Base-by-base conservation (phyloP, 208 protist species). In the Acanthamoeba divionensis region DNA sequence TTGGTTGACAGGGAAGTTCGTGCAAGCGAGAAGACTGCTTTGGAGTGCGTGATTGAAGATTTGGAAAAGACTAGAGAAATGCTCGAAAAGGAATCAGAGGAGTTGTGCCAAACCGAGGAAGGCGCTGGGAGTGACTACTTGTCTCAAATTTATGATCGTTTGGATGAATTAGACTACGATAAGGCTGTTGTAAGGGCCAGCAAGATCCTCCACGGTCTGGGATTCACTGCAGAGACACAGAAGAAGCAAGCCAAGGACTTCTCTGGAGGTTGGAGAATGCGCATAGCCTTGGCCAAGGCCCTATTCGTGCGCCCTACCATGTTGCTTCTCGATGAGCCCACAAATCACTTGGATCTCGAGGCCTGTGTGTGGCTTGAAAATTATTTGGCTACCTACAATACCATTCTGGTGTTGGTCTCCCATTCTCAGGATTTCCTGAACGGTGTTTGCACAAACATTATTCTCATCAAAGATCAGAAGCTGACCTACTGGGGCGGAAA, bases 221-320 rank as follows among this genome's bases (percentile, higher is more conserved):
- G 96, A 85, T 99, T 99, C 90, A 98, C 96, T 18, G 91, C 95
- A 15, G 98, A 98, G 94, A 98, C 98, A 95, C 55, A 80, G 86
- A 29, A 85, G 8, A 91, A 93, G 65, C 67, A 67, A 52, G 90
- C 90, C 0, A 91, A 90, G 36, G 85, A 94, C 55, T 91, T 96
- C 18, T 98, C 96, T 52, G 98, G 98, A 93, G 98, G 98, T 55
- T 99, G 98, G 98, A 94, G 98, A 60, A 99, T 99, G 98, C 96
- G 98, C 60, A 97, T 99, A 60, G 97, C 98, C 18, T 95, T 99
- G 6, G 97, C 98, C 0, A 96, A 97, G 90, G 98, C 97, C 4
- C 95, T 99, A 24, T 99, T 99, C 91, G 95, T 98, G 45, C 94
- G 95, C 90, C 98, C 98, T 36, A 96, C 96, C 0, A 91, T 99